Percentiles rank a stretch among this genome's conserved stretches.
Conservation (phyloP, 805 yeast species). For the Teunomyces stri region DNA sequence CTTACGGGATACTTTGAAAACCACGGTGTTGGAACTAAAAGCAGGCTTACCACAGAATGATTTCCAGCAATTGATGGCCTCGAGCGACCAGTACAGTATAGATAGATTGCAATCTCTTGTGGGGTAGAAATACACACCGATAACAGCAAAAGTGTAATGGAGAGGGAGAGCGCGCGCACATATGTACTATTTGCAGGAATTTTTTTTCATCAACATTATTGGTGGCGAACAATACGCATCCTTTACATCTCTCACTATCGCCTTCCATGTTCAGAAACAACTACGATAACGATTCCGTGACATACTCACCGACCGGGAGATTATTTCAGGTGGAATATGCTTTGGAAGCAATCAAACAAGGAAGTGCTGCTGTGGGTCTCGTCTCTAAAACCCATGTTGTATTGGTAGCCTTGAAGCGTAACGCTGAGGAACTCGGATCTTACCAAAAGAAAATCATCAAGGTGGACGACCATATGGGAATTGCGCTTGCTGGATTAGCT, state of each 20-base stretch:
- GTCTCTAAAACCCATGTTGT: slow-evolving; percentile 86
- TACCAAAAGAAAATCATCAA: slow-evolving; percentile 92
- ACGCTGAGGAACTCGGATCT: slow-evolving; percentile 95
- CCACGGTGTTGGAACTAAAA: slow-evolving; percentile 25
- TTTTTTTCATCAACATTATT: slow-evolving; percentile 1
- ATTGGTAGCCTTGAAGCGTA: slow-evolving; percentile 88
- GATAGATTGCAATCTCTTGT: slow-evolving; percentile 24
- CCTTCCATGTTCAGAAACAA: slow-evolving; percentile 81
- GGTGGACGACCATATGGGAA: slow-evolving; percentile 90
- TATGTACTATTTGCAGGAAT: slow-evolving; percentile 1
- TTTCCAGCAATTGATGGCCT: slow-evolving; percentile 33
- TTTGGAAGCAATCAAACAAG: slow-evolving; percentile 94
- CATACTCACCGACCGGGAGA: slow-evolving; percentile 94
- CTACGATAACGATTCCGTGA: slow-evolving; percentile 97
- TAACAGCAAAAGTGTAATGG: too few relatives aligned
- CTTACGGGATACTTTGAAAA: slow-evolving; percentile 43
- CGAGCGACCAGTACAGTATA: slow-evolving; percentile 34
- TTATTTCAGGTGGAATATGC: slow-evolving; percentile 89
- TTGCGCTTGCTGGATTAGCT: slow-evolving; percentile 95
- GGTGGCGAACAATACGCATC: slow-evolving; percentile 2
- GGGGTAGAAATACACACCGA: neutral
- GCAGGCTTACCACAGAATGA: slow-evolving; percentile 21
- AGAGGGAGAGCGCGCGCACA: too few relatives aligned
- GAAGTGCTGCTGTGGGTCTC: slow-evolving; percentile 94
- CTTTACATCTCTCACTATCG: neutral